Evolutionary conservation across 164 flowering plant species (phyloP).

Genomic region (Dillenia turbinata): DNA sequence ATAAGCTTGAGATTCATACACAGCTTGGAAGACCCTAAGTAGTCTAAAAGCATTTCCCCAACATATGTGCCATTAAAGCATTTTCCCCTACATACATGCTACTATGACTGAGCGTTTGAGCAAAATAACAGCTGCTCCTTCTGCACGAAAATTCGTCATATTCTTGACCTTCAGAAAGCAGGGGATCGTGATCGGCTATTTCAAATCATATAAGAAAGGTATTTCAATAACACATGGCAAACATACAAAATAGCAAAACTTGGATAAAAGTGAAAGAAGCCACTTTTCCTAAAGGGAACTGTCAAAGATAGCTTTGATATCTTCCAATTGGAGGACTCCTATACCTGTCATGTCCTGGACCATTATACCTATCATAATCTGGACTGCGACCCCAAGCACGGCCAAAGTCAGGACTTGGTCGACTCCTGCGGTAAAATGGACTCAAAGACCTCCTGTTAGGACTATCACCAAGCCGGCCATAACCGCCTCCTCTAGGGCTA

Average conservation of each 20-base stretch:
- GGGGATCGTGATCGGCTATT: constrained; percentile 51
- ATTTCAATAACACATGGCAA: not conserved
- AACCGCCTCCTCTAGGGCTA: constrained; percentile 60
- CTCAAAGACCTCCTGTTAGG: constrained; percentile 58
- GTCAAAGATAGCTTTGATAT: not conserved
- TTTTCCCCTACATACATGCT: no score
- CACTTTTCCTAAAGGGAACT: not conserved
- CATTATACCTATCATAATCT: not conserved
- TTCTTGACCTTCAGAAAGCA: constrained; percentile 50
- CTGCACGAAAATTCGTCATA: not conserved
- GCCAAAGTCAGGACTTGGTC: constrained; percentile 29
- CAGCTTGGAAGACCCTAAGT: no score
- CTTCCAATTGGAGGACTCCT: not conserved
- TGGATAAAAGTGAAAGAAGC: not conserved
- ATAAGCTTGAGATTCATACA: no score
- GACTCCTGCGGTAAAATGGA: constrained; percentile 36
- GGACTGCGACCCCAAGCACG: constrained; percentile 1
- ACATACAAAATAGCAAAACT: not conserved
- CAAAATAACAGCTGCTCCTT: no score
- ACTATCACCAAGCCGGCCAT: constrained; percentile 41
- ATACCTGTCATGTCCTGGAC: not conserved
- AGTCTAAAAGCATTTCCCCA: no score
- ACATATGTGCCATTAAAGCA: no score
- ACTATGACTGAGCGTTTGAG: no score
- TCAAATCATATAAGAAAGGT: not conserved